These are phyloP conservation scores for Cerrena zonata DNA, from an alignment of 1,284 basidiomycete genomes.

Conservation along the genomic window DNA sequence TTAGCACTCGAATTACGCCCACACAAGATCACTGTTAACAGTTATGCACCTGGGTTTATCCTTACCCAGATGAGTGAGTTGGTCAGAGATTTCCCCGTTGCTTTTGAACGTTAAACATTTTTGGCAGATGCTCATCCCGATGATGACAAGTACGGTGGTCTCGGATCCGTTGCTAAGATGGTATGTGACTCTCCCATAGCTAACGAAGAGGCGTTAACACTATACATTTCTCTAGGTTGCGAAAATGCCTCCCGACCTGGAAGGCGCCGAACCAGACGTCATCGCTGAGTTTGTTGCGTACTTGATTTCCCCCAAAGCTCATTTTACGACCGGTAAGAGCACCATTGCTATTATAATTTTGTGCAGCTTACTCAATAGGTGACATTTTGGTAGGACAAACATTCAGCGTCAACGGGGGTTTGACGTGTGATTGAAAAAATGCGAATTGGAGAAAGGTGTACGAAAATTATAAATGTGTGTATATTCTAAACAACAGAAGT, in stretches of 20 bases:
- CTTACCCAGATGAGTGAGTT: conserved; percentile 1
- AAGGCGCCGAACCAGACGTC: neutral
- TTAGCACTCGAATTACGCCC: conserved; percentile 3
- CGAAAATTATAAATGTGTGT: no score
- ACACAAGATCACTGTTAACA: conserved; percentile 7
- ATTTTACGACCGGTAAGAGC: neutral
- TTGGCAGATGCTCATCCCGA: conserved; percentile 18
- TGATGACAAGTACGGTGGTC: neutral
- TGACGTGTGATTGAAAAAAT: neutral
- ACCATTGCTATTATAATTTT: no score
- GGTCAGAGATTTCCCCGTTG: neutral
- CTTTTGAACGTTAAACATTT: conserved; percentile 3
- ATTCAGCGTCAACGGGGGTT: conserved; percentile 1
- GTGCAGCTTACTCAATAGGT: no score
- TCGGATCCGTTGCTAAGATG: neutral
- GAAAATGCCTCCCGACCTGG: neutral
- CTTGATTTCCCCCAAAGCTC: neutral
- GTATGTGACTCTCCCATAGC: neutral
- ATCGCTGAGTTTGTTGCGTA: conserved; percentile 3
- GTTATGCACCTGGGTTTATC: conserved; percentile 7
- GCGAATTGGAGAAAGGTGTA: no score
- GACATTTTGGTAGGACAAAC: neutral
- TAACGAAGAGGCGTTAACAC: neutral
- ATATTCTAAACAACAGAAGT: no score
- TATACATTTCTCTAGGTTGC: neutral